Percentiles rank a stretch among this genome's conserved stretches.
Conservation (phyloP, 2,329 filamentous ascomycete species). For the Phialocephala sp. region DNA sequence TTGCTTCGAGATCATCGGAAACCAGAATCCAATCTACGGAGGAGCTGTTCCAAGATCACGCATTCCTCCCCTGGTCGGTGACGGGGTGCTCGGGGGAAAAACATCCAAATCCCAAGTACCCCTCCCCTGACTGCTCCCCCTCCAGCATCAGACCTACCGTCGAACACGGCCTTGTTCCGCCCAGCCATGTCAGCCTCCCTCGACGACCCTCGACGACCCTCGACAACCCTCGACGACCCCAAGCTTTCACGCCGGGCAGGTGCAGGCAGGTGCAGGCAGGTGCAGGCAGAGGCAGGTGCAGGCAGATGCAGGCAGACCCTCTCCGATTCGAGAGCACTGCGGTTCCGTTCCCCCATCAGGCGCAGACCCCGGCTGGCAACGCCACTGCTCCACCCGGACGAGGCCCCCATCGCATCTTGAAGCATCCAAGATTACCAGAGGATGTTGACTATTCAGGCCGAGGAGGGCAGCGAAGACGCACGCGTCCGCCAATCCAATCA, state of each 20-base stretch:
- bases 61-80: too few relatives aligned
- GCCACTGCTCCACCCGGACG: slow-evolving; percentile 9
- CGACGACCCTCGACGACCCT: too few relatives aligned
- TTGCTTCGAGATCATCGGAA: background rate
- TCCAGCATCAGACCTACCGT: background rate
- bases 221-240: too few relatives aligned
- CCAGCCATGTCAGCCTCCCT: slow-evolving; percentile 9
- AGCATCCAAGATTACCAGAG: too few relatives aligned
- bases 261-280: too few relatives aligned
- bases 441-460: too few relatives aligned
- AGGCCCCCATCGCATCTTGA: background rate
- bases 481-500: background rate
- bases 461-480: background rate
- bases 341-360: slow-evolving; percentile 11
- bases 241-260: too few relatives aligned
- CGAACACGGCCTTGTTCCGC: slow-evolving; percentile 11
- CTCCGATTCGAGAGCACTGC: background rate
- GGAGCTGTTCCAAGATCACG: too few relatives aligned
- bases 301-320: background rate
- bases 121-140: background rate
- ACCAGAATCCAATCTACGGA: background rate
- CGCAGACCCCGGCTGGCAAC: slow-evolving; percentile 10
- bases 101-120: background rate
- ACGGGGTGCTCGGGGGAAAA: background rate
- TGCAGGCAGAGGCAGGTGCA: too few relatives aligned